Evolutionary conservation across 129 eudicot species (phyloP), one percentile per base, ranked within the genome.

Genomic region (Deinandra increscens): DNA sequence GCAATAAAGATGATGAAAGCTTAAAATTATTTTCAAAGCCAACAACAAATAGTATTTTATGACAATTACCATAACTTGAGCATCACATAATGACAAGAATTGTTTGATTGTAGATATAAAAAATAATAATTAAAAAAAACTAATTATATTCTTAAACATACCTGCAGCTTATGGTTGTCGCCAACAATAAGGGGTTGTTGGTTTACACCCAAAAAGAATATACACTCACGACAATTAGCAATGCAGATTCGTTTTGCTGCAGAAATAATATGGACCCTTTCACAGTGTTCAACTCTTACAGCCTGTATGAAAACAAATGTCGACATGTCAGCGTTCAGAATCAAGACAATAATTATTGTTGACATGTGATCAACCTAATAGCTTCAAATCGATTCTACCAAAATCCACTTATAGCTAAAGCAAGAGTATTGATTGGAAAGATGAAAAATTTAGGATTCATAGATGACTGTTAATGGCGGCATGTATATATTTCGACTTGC

Each of bases 141-240:
- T 9, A 6, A 22, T 22, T 19, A 11, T n/a, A 54, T 20, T 8
- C 13, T n/a, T 10, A 36, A 62, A 46, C 72, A 49, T 55, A 87
- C 99, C 97, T 89, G 97, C 67, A 93, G 79, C 74, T 93, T 93
- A 82, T 93, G 99, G 83, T 93, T 93, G 79, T 93, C 99, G 70
- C 99, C 99, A 78, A 89, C 95, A 70, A 93, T 81, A 43, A 93
- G 99, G 5, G 99, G 99, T 61, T 73, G 91, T 66, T 93, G 99
- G 74, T 93, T 93, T 60, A 93, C 88, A 75, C 99, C 99, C 80
- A 93, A 78, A 83, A 81, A 93, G 85, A 93, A 93, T 20, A 93
- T 66, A 67, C 99, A 93, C 74, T 93, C 99, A 14, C 99, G 99
- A 75, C 99, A 93, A 76, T 93, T 93, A 58, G 95, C 96, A 70